Evolutionary conservation across 345 rosid species (phyloP).

Genomic region (Acer saccharum): DNA sequence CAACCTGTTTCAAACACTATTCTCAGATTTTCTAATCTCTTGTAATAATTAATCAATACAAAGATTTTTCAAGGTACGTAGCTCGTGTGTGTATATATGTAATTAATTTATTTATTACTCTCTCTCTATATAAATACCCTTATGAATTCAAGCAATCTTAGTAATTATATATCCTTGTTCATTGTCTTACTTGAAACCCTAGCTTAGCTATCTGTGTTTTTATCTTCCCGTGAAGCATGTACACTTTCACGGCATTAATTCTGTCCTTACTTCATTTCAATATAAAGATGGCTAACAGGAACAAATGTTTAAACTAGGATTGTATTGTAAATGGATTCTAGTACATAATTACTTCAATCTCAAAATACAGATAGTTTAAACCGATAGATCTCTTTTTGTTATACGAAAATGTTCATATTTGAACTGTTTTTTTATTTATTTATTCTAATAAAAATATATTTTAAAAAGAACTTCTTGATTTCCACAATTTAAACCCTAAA

Average conservation of each 20-base stretch:
- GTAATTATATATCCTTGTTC: neutral
- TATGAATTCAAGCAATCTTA: neutral
- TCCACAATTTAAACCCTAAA: neutral
- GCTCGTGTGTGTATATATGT: constrained; percentile 14
- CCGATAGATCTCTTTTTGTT: neutral
- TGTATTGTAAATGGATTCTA: neutral
- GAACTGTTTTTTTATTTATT: too few species aligned
- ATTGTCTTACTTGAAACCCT: constrained; percentile 4
- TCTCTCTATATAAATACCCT: too few species aligned
- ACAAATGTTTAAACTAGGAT: neutral
- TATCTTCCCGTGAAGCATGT: neutral
- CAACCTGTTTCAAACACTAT: constrained; percentile 19
- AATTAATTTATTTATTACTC: neutral
- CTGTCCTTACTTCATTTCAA: neutral
- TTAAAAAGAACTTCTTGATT: neutral
- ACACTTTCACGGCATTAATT: neutral
- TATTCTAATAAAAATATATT: too few species aligned
- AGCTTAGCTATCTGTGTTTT: neutral
- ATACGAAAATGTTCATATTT: neutral
- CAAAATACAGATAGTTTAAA: neutral
- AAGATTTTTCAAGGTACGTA: constrained; percentile 20
- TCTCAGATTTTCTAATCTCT: constrained; percentile 19
- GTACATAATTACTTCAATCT: neutral
- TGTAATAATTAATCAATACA: constrained; percentile 10
- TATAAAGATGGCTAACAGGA: neutral